phyloP scores from a whole-genome alignment of 331 rosid genomes.

The Rosa hybrid region DNA sequence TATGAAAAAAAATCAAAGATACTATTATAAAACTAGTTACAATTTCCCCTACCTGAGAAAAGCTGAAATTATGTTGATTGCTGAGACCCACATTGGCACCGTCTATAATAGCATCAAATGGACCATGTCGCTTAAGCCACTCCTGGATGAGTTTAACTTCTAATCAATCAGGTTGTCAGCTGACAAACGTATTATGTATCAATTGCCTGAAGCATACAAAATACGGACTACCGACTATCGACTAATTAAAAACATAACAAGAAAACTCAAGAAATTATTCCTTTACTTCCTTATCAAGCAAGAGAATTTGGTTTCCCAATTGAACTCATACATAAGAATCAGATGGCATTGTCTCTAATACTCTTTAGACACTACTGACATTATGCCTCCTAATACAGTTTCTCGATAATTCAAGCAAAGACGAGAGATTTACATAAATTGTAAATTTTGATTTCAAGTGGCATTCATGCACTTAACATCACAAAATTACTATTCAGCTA shows the following conservation, averaged over 20 bases:
- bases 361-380: neutral
- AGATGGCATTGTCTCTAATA: neutral
- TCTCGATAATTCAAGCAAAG: neutral
- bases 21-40: neutral
- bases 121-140: conserved; percentile 80
- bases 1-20: neutral
- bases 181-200: conserved; percentile 25
- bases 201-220: conserved; percentile 28
- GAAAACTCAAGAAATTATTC: conserved; percentile 3
- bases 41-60: conserved; percentile 51
- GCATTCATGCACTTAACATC: neutral
- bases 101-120: conserved; percentile 87
- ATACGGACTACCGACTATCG: conserved; percentile 12
- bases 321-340: neutral
- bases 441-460: neutral
- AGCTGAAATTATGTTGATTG: conserved; percentile 49
- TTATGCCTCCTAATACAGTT: conserved; percentile 8
- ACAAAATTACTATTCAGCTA: neutral
- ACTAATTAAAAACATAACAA: conserved; percentile 17
- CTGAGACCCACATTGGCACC: conserved; percentile 83
- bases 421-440: neutral
- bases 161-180: conserved; percentile 43
- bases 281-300: neutral
- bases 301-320: neutral
- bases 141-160: conserved; percentile 64